Evolutionary conservation across 2,329 filamentous ascomycete species (phyloP).

Genomic region (Hypoxylon sp.): DNA sequence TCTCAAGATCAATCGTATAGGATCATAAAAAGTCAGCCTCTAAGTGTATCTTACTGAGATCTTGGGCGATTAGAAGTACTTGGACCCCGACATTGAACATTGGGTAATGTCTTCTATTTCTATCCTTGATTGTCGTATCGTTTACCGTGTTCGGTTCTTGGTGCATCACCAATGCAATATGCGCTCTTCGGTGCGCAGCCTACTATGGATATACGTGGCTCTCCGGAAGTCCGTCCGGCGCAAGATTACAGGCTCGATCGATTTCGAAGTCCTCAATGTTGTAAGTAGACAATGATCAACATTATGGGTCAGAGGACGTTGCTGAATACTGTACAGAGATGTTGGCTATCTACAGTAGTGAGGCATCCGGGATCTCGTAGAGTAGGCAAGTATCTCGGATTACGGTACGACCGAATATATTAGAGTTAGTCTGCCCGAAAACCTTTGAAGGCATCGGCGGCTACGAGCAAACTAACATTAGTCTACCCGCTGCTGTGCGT

Average conservation of each 20-base stretch:
- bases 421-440: conserved; percentile 30
- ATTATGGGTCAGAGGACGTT: conserved; percentile 22
- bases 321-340: conserved; percentile 10
- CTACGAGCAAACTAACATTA: conserved; percentile 36
- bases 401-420: conserved; percentile 22
- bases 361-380: conserved; percentile 6
- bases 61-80: conserved; percentile 6
- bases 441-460: conserved; percentile 29
- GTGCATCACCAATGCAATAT: conserved; percentile 40
- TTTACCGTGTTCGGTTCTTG: conserved; percentile 33
- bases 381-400: conserved; percentile 1
- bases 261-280: conserved; percentile 20
- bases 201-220: conserved; percentile 33
- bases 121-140: conserved; percentile 36
- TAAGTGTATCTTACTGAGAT: conserved; percentile 1
- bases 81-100: not conserved
- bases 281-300: conserved; percentile 26
- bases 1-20: not conserved
- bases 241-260: conserved; percentile 26
- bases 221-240: conserved; percentile 49
- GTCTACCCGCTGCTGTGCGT: conserved; percentile 43
- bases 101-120: conserved; percentile 19
- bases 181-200: conserved; percentile 48
- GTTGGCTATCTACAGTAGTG: not conserved
- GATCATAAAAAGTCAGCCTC: not conserved